These are phyloP conservation scores for Drechslerella coelobrocha DNA, from an alignment of 2,329 filamentous ascomycete genomes.

Conservation along the genomic window DNA sequence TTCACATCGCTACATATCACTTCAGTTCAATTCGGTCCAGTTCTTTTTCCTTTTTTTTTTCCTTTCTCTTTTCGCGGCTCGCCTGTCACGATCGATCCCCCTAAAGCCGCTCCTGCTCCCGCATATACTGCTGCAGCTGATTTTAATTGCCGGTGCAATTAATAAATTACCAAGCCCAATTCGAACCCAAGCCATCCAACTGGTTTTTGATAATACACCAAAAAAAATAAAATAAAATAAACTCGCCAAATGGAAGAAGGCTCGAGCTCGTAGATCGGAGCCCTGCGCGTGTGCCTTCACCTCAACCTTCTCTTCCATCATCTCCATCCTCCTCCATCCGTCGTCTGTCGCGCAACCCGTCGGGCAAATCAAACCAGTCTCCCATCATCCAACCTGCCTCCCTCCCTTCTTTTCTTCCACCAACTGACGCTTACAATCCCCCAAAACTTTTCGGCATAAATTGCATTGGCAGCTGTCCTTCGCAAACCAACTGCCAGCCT, in stretches of 20 bases:
- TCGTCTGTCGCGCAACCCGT: not conserved
- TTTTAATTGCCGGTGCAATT: no score
- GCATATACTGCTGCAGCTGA: no score
- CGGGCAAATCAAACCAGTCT: not conserved
- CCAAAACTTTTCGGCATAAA: not conserved
- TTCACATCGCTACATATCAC: not conserved
- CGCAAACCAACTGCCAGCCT: slow-evolving; percentile 3
- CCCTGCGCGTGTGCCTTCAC: slow-evolving; percentile 17
- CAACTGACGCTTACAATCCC: not conserved
- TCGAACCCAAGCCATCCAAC: no score
- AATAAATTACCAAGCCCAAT: no score
- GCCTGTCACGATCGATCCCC: slow-evolving; percentile 33
- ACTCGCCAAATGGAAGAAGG: no score
- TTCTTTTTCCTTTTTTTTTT: no score
- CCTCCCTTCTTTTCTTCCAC: not conserved
- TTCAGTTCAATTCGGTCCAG: no score
- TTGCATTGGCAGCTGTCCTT: slow-evolving; percentile 6
- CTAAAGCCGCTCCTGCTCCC: slow-evolving; percentile 4
- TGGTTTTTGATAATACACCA: not conserved
- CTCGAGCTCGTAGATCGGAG: slow-evolving; percentile 28
- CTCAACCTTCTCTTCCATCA: no score
- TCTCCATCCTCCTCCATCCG: not conserved
- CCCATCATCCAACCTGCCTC: not conserved
- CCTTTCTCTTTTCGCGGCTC: no score
- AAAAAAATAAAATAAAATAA: not conserved